Evolutionary conservation across 495 filamentous ascomycete genomes (phyloP), one percentile per base, ranked within the genome.

Genomic region (Xylaria palmicola): DNA sequence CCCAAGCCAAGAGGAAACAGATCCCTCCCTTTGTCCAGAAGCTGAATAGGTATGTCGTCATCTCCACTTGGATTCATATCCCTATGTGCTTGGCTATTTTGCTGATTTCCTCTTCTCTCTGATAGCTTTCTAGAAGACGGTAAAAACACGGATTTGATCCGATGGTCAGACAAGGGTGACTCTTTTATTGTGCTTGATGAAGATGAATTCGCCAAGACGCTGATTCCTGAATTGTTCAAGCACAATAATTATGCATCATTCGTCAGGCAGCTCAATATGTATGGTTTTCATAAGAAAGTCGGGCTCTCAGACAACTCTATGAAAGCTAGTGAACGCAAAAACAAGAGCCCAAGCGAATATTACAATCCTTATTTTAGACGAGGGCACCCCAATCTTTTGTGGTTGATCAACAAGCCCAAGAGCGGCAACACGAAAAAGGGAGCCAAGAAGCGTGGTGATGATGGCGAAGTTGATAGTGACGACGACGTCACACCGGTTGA

Each of bases 181-280:
- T 96, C 93, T 3, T 99, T 99, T 72, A 88, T 98, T 41, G 94
- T 99, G 7, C 75, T 97, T 4, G 95, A 99, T 68, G 94, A 99
- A 73, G 94, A 99, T 70, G 95, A 98, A 72, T 99, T 99, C 74
- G 95, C 94, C n/a, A 93, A 91, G 72, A 96, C 88, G 0, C 73
- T 99, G 60, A 98, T 99, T 49, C 94, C 94, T 2, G 94, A 98
- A 69, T 81, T 97, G 7, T 99, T 98, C 83, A 99, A 99, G 71
- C 95, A 98, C 75, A 98, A 97, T 74, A 99, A 98, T 74, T 99
- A 98, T 73, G 93, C 94, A 6, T 98, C 95, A 1, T 99, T 99
- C 68, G 94, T 99, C 26, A 90, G 94, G 9, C 94, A 98, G 70
- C 82, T 98, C 62, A 98, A 98, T 69, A 98, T 98, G 94, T 98